These are phyloP conservation scores for Penicillium psychrofluorescens DNA, from an alignment of 495 filamentous ascomycete species.

Conservation along the genomic window DNA sequence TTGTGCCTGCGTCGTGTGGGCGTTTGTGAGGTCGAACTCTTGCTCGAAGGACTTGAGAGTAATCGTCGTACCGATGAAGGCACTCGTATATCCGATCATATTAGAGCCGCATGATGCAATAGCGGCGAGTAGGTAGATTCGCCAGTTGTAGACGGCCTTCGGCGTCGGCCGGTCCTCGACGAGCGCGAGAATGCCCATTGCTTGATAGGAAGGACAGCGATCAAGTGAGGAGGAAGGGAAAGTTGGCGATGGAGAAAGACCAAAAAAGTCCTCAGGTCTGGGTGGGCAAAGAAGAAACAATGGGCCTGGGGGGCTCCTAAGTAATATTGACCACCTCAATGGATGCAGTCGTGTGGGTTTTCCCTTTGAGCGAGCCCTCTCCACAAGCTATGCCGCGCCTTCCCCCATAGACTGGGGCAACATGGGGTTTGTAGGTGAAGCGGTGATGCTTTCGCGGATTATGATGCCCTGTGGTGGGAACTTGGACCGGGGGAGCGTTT, in stretches of 20 bases:
- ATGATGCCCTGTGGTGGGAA: conserved; percentile 13
- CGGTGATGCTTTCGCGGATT: conserved; percentile 11
- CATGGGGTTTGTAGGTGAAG: conserved; percentile 20
- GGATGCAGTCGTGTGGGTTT: conserved; percentile 14
- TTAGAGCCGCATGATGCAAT: conserved; percentile 63
- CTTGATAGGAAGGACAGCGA: conserved; percentile 7
- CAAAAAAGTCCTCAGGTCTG: background rate
- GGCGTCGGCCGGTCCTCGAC: conserved; percentile 62
- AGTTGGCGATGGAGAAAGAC: conserved; percentile 1
- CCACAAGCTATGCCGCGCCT: conserved; percentile 24
- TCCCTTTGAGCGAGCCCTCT: conserved; percentile 15
- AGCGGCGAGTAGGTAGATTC: conserved; percentile 54
- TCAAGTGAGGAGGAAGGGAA: background rate
- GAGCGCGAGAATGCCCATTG: conserved; percentile 51
- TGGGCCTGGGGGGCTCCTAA: conserved; percentile 11
- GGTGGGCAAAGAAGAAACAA: conserved; percentile 3
- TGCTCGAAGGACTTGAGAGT: conserved; percentile 51
- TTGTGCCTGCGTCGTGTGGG: conserved; percentile 8
- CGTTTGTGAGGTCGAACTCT: conserved; percentile 44
- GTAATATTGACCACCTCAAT: conserved; percentile 13
- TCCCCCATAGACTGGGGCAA: conserved; percentile 25
- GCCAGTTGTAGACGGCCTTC: conserved; percentile 66
- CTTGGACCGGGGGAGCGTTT: conserved; percentile 28
- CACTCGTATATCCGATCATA: conserved; percentile 66
- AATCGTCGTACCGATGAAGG: conserved; percentile 65